Evolutionary conservation across 179 eudicot species (phyloP), one percentile per base, ranked within the genome.

Genomic region (Carnegiea gigantea): DNA sequence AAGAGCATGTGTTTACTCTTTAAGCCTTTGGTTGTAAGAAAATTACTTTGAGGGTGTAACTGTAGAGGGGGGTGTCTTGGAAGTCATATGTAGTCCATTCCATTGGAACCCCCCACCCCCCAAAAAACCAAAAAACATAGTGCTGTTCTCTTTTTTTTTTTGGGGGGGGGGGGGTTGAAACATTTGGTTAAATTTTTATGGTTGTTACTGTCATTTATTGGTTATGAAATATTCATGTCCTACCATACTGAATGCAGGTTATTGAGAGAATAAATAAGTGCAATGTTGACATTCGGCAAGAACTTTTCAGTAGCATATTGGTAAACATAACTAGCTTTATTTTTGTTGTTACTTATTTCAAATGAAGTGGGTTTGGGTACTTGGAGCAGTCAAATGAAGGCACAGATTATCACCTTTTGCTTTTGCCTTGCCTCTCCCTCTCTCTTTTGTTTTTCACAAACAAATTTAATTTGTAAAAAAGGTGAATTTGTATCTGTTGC

Each of bases 231-330:
- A 67, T 59, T 78, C 30, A 33, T 78, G 70, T 10, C 54, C 26
- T 83, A 14, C 60, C 17, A 70, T 48, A 26, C 82, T 70, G 53
- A 80, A 67, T 89, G 83, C 93, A 95, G 98, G 98, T 96, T 81
- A 82, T 96, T 83, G 99, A 94, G 81, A 94, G 99, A 90, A 96
- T 96, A 87, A 94, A 92, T 78, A 95, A 92, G 90, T 95, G 98
- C 87, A 98, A 95, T 84, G 96, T 90, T 80, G 99, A 95, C 88
- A 92, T 95, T 70, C 94, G 99, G 51, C 91, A 98, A 88, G 99
- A 95, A 86, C 90, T 95, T 48, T 95, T 83, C 78, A 92, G 97
- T 85, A 95, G 97, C 86, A 95, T 95, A 85, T 78, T 95, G 97
- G 99, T 95, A 92, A 90, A 64, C 64, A 60, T 62, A 9, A 57